A percentile compares a stretch with the other conserved stretches of the same genome.
These are phyloP conservation scores for Syzygium syzygioides DNA, from an alignment of 441 rosid species.

Conservation along the genomic window DNA sequence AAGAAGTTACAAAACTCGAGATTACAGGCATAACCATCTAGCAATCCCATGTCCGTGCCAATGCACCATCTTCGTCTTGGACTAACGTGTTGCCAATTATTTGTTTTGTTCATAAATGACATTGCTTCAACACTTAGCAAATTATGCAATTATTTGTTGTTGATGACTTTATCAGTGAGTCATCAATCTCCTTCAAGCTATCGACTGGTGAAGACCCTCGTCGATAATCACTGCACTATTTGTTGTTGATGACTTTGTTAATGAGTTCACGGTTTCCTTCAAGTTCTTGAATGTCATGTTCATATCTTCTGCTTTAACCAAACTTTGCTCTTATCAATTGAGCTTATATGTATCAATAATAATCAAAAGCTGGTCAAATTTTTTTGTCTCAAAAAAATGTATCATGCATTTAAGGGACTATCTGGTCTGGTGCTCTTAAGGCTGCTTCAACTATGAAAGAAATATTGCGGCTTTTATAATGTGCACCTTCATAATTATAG, in stretches of 20 bases:
- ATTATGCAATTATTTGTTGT: background rate
- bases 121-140: background rate
- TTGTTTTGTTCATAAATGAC: background rate
- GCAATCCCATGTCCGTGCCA: background rate
- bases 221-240: background rate
- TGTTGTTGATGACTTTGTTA: background rate
- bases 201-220: background rate
- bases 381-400: background rate
- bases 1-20: background rate
- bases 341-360: background rate
- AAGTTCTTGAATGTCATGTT: background rate
- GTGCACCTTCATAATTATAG: background rate
- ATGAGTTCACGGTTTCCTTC: background rate
- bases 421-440: background rate
- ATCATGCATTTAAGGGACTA: background rate
- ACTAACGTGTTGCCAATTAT: background rate
- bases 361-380: background rate
- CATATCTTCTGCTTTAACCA: background rate
- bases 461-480: background rate
- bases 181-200: background rate
- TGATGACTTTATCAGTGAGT: background rate
- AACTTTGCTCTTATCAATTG: background rate
- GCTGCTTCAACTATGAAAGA: background rate
- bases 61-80: background rate
- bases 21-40: background rate